Conservation (phyloP, 805 yeast species). For the Lachancea quebecensis region DNA sequence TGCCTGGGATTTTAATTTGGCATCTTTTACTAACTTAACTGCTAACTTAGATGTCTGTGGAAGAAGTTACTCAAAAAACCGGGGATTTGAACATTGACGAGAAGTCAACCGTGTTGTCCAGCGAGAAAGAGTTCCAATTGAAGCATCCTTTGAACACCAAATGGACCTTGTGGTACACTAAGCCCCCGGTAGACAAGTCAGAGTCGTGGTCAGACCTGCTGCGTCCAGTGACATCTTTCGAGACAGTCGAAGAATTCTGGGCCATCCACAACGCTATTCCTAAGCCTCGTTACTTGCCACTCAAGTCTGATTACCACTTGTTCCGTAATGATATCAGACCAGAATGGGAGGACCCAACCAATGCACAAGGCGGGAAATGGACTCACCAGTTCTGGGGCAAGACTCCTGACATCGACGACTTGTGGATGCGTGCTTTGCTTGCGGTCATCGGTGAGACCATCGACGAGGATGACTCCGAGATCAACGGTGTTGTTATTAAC, state of each 20-base stretch:
- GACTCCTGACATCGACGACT: slow-evolving; percentile 64
- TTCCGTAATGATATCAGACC: slow-evolving; percentile 93
- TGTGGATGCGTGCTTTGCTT: slow-evolving; percentile 85
- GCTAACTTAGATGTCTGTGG: slow-evolving; percentile 26
- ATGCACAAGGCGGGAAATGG: slow-evolving; percentile 94
- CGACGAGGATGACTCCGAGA: slow-evolving; percentile 75
- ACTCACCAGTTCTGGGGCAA: slow-evolving; percentile 65
- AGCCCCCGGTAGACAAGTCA: slow-evolving; percentile 70
- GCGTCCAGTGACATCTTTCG: slow-evolving; percentile 86
- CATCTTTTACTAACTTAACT: neutral
- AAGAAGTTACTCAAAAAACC: slow-evolving; percentile 30
- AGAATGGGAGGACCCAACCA: slow-evolving; percentile 94
- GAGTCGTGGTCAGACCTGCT: slow-evolving; percentile 91
- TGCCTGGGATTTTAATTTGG: neutral
- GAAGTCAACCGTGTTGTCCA: slow-evolving; percentile 28
- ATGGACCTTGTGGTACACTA: slow-evolving; percentile 98
- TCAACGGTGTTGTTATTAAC: slow-evolving; percentile 89
- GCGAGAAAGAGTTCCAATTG: slow-evolving; percentile 28
- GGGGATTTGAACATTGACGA: slow-evolving; percentile 24
- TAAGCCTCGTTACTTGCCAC: slow-evolving; percentile 81
- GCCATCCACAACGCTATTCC: slow-evolving; percentile 94
- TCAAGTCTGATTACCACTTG: slow-evolving; percentile 89
- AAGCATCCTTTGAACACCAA: slow-evolving; percentile 80
- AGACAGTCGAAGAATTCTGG: slow-evolving; percentile 98
- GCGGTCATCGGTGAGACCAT: slow-evolving; percentile 94